These are phyloP conservation scores for Psilocybe cubensis DNA, from an alignment of 768 basidiomycete species.

Conservation along the genomic window DNA sequence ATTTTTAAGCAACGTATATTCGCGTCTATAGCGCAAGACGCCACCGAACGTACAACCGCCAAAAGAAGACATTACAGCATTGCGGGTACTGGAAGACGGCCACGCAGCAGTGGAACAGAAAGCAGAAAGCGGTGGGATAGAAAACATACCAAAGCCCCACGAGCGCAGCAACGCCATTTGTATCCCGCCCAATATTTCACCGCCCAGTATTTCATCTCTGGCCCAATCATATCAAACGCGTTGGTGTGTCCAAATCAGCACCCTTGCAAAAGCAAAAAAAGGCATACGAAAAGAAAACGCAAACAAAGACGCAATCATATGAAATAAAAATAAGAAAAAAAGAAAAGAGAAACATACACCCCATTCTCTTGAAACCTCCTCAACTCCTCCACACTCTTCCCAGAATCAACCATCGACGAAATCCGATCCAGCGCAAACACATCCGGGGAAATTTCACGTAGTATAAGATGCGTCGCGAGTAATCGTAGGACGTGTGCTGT, in stretches of 20 bases:
- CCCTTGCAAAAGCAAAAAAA: too few relatives aligned
- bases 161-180: slow-evolving; percentile 71
- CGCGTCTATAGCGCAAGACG: neutral
- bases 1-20: neutral
- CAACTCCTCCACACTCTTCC: slow-evolving; percentile 56
- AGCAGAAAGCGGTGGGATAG: too few relatives aligned
- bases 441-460: slow-evolving; percentile 69
- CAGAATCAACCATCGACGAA: slow-evolving; percentile 69
- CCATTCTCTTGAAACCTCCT: slow-evolving; percentile 37
- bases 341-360: slow-evolving; percentile 36
- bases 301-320: too few relatives aligned
- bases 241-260: neutral
- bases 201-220: slow-evolving; percentile 70
- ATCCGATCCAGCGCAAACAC: slow-evolving; percentile 75
- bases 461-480: slow-evolving; percentile 78
- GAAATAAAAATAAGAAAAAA: too few relatives aligned
- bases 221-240: slow-evolving; percentile 34
- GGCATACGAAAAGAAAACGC: too few relatives aligned
- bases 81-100: too few relatives aligned
- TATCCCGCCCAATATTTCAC: too few relatives aligned
- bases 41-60: neutral
- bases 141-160: slow-evolving; percentile 70
- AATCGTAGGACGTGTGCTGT: slow-evolving; percentile 75
- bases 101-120: too few relatives aligned
- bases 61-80: too few relatives aligned